Conservation (phyloP, 768 basidiomycete species). For the Lactarius sp. region DNA sequence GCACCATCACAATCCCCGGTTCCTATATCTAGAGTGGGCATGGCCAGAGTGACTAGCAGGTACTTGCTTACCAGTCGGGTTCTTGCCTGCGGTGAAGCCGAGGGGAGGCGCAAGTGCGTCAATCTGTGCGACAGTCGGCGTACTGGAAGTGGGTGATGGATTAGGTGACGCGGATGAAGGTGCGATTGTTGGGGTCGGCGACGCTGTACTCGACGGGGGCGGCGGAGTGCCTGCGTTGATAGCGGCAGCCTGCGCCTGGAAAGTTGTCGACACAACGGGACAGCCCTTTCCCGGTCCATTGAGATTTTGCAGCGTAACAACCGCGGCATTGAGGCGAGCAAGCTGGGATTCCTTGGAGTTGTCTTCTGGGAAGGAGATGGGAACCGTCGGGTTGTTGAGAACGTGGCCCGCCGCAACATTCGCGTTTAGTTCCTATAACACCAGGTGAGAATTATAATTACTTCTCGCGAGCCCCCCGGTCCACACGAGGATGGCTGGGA, state of each 20-base stretch:
- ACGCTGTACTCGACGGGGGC: not conserved
- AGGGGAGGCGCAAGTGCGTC: conserved; percentile 28
- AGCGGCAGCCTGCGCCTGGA: conserved; percentile 35
- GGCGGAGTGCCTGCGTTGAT: conserved; percentile 5
- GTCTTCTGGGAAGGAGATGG: conserved; percentile 43
- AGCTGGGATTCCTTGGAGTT: conserved; percentile 36
- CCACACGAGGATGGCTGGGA: not conserved
- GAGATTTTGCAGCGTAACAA: conserved; percentile 68
- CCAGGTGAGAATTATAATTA: conserved; percentile 20
- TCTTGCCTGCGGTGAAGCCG: conserved; percentile 29
- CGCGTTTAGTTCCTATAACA: conserved; percentile 19
- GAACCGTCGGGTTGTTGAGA: conserved; percentile 16
- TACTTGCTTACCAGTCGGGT: conserved; percentile 26
- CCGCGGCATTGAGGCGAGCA: conserved; percentile 47
- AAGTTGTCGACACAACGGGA: conserved; percentile 59
- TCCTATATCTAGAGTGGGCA: conserved; percentile 1
- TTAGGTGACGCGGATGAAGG: not conserved
- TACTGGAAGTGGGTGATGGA: not conserved
- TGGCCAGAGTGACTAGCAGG: not conserved
- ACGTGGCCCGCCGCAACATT: conserved; percentile 20
- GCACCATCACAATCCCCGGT: conserved; percentile 28
- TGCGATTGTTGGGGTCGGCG: not conserved
- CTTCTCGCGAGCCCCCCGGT: not conserved
- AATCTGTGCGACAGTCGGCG: conserved; percentile 6
- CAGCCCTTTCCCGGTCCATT: conserved; percentile 63